phyloP scores from a whole-genome alignment of 1,284 basidiomycete species.

The Neolentinus lepideus region DNA sequence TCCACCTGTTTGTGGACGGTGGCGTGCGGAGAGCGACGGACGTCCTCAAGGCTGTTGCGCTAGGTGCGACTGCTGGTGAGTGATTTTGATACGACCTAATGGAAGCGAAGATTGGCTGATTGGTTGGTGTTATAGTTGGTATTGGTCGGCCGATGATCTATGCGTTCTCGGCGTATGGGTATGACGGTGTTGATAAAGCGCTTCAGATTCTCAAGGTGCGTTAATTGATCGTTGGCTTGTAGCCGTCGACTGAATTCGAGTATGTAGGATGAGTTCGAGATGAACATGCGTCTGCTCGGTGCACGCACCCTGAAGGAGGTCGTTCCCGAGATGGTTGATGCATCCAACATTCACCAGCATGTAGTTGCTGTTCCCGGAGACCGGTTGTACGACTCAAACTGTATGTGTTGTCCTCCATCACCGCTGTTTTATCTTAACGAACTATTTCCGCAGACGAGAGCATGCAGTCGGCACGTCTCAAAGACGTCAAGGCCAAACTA shows the following conservation, averaged over 20 bases:
- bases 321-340: slow-evolving; percentile 85
- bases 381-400: slow-evolving; percentile 71
- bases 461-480: slow-evolving; percentile 46
- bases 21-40: slow-evolving; percentile 90
- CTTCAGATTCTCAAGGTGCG: slow-evolving; percentile 72
- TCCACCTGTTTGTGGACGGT: slow-evolving; percentile 89
- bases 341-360: slow-evolving; percentile 58
- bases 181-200: slow-evolving; percentile 74
- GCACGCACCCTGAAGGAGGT: slow-evolving; percentile 75
- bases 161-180: slow-evolving; percentile 85
- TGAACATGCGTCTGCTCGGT: slow-evolving; percentile 87
- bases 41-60: slow-evolving; percentile 86
- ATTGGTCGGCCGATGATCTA: slow-evolving; percentile 84
- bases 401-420: slow-evolving; percentile 36
- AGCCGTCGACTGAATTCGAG: slow-evolving; percentile 12
- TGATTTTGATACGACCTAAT: neutral
- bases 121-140: slow-evolving; percentile 48
- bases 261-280: slow-evolving; percentile 85
- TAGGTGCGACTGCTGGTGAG: slow-evolving; percentile 84
- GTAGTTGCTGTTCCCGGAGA: slow-evolving; percentile 61
- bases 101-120: no score
- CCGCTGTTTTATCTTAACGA: neutral
- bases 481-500: slow-evolving; percentile 21
- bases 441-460: slow-evolving; percentile 23
- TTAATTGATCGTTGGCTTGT: slow-evolving; percentile 3